phyloP scores from a whole-genome alignment of 73 alveolate species.

The Symbiodinium natans region DNA sequence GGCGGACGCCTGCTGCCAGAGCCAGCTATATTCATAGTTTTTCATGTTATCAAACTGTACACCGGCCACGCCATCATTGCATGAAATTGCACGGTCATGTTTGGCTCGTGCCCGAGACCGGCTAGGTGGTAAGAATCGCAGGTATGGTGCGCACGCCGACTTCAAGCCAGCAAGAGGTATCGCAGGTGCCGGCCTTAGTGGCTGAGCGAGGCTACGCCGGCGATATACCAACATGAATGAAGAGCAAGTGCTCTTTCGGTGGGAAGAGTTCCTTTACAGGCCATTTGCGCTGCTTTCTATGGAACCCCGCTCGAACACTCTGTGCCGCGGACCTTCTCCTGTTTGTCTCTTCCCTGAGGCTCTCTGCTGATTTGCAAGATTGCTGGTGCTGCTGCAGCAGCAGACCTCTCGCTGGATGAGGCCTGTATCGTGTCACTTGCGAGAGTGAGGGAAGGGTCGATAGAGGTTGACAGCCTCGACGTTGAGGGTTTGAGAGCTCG shows the following conservation, averaged over 20 bases:
- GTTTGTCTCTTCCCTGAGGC: neutral
- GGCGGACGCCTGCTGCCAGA: too few species aligned
- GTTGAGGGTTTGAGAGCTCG: neutral
- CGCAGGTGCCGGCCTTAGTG: slow-evolving; percentile 39
- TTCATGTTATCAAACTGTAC: too few species aligned
- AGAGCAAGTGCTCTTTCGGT: too few species aligned
- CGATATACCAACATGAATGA: neutral
- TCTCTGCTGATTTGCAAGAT: slow-evolving; percentile 79
- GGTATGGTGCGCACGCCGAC: slow-evolving; percentile 17
- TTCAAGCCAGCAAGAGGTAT: slow-evolving; percentile 53
- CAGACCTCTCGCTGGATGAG: slow-evolving; percentile 81
- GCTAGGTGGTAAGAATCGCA: too few species aligned
- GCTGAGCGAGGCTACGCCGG: too few species aligned
- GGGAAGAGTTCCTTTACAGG: too few species aligned
- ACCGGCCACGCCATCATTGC: too few species aligned
- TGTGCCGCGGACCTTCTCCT: too few species aligned
- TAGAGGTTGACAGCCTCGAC: neutral
- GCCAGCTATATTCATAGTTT: too few species aligned
- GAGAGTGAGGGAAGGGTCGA: neutral
- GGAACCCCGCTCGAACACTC: too few species aligned
- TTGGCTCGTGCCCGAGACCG: too few species aligned
- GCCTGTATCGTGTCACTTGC: neutral
- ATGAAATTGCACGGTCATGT: too few species aligned
- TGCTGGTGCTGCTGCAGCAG: slow-evolving; percentile 90
- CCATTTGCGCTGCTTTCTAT: neutral